phyloP scores from a whole-genome alignment of 306 rosid species.

The Benincasa hispida region DNA sequence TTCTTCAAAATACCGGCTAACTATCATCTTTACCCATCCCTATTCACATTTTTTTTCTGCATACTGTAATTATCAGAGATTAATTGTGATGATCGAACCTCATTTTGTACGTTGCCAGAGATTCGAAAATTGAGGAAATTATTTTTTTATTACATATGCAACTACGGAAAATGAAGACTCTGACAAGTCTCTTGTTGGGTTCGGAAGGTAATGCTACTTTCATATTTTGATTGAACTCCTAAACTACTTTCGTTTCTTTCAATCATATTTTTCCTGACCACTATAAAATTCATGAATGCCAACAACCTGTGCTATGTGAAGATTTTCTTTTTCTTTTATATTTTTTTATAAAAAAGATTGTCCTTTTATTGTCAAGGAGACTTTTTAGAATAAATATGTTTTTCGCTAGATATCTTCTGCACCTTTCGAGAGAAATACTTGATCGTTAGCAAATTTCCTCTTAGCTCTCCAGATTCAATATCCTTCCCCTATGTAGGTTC shows the following conservation, averaged over 20 bases:
- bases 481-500: neutral
- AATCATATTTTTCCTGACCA: neutral
- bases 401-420: neutral
- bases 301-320: too few species aligned
- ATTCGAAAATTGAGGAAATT: constrained; percentile 19
- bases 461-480: neutral
- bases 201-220: constrained; percentile 59
- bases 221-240: neutral
- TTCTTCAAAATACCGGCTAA: too few species aligned
- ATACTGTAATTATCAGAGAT: too few species aligned
- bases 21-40: too few species aligned
- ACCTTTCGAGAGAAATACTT: neutral
- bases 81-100: too few species aligned
- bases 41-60: too few species aligned
- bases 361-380: neutral
- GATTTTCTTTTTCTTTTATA: too few species aligned
- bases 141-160: constrained; percentile 49
- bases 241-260: neutral
- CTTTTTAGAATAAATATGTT: neutral
- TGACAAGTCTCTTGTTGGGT: constrained; percentile 49
- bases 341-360: neutral
- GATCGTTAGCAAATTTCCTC: neutral
- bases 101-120: too few species aligned
- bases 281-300: neutral
- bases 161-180: constrained; percentile 69